phyloP scores from a whole-genome alignment of 192 early-diverging fungal species.

The Gigaspora rosea region DNA sequence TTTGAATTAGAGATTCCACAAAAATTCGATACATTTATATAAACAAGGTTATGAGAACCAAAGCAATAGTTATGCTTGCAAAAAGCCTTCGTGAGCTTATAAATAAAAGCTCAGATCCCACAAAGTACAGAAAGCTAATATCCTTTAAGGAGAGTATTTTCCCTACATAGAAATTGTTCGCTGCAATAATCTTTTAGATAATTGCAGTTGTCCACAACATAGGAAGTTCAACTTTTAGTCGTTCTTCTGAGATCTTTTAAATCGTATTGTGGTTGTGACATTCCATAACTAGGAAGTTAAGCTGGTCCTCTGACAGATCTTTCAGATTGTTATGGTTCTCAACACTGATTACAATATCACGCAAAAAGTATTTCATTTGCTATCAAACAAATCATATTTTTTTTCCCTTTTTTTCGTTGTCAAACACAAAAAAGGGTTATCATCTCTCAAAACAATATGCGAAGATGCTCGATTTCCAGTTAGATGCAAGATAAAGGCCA shows the following conservation, averaged over 20 bases:
- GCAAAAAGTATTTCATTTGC: neutral
- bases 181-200: constrained; percentile 11
- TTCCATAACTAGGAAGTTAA: constrained; percentile 8
- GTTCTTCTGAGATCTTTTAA: constrained; percentile 9
- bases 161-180: neutral
- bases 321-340: constrained; percentile 14
- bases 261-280: constrained; percentile 8
- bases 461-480: too few relatives aligned
- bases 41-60: neutral
- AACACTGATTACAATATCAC: neutral
- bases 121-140: too few relatives aligned
- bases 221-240: neutral
- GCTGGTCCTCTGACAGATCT: constrained; percentile 17
- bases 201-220: constrained; percentile 5
- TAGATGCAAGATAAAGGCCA: too few relatives aligned
- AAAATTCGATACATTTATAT: neutral
- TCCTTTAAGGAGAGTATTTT: neutral
- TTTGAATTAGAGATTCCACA: constrained; percentile 13
- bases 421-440: too few relatives aligned
- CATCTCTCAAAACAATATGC: too few relatives aligned
- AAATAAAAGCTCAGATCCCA: neutral
- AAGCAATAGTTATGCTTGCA: neutral
- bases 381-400: neutral
- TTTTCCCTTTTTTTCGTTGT: neutral
- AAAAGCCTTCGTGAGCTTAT: neutral